Evolutionary conservation across 1,284 basidiomycete genomes (phyloP).

Genomic region (Ceratobasidium sp.): DNA sequence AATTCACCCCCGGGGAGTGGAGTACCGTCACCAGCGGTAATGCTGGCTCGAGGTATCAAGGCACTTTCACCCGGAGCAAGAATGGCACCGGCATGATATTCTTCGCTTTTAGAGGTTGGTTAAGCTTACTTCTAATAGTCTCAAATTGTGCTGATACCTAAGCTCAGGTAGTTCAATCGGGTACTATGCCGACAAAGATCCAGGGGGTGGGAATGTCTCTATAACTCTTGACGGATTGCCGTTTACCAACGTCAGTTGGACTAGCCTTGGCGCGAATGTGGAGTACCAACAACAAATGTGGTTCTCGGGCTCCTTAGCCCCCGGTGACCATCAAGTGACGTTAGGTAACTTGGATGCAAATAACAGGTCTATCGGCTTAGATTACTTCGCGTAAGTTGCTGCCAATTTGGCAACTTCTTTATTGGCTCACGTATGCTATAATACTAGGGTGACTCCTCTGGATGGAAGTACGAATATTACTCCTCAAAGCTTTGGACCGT

Average conservation of each 20-base stretch:
- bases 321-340: neutral
- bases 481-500: neutral
- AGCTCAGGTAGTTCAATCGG: neutral
- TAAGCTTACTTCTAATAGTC: too few species aligned
- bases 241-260: neutral
- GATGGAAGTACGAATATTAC: neutral
- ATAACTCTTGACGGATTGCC: neutral
- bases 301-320: neutral
- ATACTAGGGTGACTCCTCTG: neutral
- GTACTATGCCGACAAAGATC: neutral
- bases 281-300: neutral
- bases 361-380: neutral
- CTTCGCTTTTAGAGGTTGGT: neutral
- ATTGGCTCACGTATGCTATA: neutral
- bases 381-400: neutral
- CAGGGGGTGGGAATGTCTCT: neutral
- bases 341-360: neutral
- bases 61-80: neutral
- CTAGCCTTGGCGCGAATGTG: neutral
- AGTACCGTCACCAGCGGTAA: neutral
- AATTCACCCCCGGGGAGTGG: neutral
- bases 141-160: neutral
- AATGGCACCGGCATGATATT: too few species aligned
- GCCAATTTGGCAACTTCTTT: neutral
- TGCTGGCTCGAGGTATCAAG: neutral